Base-by-base conservation (phyloP, 2,329 filamentous ascomycete species). In the Hymenoscyphus scutula region DNA sequence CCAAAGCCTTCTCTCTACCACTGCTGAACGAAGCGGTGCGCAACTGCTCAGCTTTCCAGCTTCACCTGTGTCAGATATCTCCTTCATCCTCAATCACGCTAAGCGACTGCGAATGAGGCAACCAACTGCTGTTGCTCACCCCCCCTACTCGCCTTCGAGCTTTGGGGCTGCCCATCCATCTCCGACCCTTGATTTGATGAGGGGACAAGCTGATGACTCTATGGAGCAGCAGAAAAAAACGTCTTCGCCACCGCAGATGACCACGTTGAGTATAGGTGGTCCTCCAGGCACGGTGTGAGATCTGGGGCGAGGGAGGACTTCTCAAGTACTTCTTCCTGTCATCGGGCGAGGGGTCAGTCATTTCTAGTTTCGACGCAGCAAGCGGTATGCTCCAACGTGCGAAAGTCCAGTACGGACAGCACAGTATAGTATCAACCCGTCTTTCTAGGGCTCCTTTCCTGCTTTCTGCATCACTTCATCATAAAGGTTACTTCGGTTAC, bases 41-140 rank as follows among this genome's bases (percentile, higher is more conserved):
- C 53, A 54, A 34, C 32, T 45, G 38, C 38, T 45, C 41, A 48
- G 41, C 41, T 48, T 48, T 45, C 41, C 41, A 45, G 41, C 41
- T 45, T 56, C 54, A 56, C 17, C 25, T 34, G 56, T 58, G 56
- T 58, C 56, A 58, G 56, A 58, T 19, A 17, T 6, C 54, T 37
- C 54, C 25, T 15, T 27, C 25, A 30, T 13, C 53, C n/a, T 56
- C 32, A 27, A 8, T 32, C 17, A 15, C 54, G 54, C 30, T 32
- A 56, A 38, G 54, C 29, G 19, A 37, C 6, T n/a, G 19, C 15
- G 54, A 32, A 34, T 54, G 53, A 54, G 53, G 53, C 53, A 54
- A 5, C 25, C 53, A 30, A n/a, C 53, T 8, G 7, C 6, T 19
- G 25, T 54, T 32, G 17, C 27, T 30, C 23, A 7, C 54, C 54